These are phyloP conservation scores for Alternaria tenuissima DNA, from an alignment of 2,329 filamentous ascomycete species.

Conservation along the genomic window DNA sequence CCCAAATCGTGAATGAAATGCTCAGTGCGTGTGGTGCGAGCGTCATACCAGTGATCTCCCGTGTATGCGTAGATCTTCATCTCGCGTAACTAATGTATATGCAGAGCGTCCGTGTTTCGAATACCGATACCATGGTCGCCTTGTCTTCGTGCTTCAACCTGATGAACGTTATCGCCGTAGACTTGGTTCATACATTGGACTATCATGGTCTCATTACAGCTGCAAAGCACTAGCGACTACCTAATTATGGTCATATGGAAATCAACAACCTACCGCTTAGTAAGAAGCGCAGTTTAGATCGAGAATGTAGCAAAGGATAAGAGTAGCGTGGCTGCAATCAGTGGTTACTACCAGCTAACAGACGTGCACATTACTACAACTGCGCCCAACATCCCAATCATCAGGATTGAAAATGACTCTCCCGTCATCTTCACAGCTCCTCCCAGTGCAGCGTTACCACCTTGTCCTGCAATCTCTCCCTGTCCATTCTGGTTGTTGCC, in stretches of 20 bases:
- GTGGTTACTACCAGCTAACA: constrained; percentile 9
- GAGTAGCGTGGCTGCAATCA: background rate
- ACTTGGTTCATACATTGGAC: background rate
- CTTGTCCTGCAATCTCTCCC: constrained; percentile 18
- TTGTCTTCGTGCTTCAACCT: no score
- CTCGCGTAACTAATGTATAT: background rate
- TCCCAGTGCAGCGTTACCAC: constrained; percentile 10
- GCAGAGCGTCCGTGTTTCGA: no score
- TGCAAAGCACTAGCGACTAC: background rate
- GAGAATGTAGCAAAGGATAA: no score
- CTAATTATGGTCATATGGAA: no score
- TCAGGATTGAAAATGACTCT: constrained; percentile 18
- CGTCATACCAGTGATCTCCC: background rate
- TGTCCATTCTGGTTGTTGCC: constrained; percentile 9
- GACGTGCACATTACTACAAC: constrained; percentile 22
- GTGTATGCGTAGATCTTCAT: background rate
- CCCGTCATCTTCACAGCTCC: constrained; percentile 20
- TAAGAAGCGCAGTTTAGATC: no score
- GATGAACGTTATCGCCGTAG: no score
- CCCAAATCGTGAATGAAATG: background rate
- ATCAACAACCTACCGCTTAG: no score
- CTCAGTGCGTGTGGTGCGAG: background rate
- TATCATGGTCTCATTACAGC: background rate
- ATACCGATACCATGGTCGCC: no score
- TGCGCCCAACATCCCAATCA: constrained; percentile 21